These are phyloP conservation scores for Pseudozyma pruni DNA, from an alignment of 1,284 basidiomycete genomes.

Conservation along the genomic window DNA sequence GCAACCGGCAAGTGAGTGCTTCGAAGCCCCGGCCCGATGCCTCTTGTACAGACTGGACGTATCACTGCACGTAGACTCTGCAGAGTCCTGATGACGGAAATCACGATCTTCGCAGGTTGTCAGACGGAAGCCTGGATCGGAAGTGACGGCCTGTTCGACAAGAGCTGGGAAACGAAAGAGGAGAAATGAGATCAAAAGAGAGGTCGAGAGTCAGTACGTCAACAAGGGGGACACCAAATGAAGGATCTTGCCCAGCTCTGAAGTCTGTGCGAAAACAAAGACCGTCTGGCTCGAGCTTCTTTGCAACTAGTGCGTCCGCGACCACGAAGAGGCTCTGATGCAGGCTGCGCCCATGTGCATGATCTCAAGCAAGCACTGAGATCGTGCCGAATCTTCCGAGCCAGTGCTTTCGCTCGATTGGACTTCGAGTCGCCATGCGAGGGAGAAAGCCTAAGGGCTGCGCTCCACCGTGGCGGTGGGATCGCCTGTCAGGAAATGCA, in stretches of 20 bases:
- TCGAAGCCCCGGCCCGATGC: conserved; percentile 20
- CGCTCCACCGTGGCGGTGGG: background rate
- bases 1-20: conserved; percentile 11
- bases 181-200: background rate
- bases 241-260: background rate
- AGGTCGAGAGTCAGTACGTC: conserved; percentile 2
- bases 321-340: conserved; percentile 3
- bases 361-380: too few relatives aligned
- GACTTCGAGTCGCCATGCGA: too few relatives aligned
- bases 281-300: conserved; percentile 6
- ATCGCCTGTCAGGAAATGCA: conserved; percentile 11
- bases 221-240: background rate
- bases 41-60: background rate
- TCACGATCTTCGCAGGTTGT: background rate
- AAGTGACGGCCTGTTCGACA: conserved; percentile 6
- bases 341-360: too few relatives aligned
- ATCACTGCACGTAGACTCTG: background rate
- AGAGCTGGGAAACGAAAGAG: too few relatives aligned
- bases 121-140: background rate
- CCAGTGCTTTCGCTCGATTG: too few relatives aligned
- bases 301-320: background rate
- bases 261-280: background rate
- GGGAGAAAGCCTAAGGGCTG: background rate
- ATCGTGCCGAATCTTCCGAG: too few relatives aligned
- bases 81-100: background rate